Evolutionary conservation across 192 early-diverging fungal genomes (phyloP).

Genomic region (Linnemannia elongata): DNA sequence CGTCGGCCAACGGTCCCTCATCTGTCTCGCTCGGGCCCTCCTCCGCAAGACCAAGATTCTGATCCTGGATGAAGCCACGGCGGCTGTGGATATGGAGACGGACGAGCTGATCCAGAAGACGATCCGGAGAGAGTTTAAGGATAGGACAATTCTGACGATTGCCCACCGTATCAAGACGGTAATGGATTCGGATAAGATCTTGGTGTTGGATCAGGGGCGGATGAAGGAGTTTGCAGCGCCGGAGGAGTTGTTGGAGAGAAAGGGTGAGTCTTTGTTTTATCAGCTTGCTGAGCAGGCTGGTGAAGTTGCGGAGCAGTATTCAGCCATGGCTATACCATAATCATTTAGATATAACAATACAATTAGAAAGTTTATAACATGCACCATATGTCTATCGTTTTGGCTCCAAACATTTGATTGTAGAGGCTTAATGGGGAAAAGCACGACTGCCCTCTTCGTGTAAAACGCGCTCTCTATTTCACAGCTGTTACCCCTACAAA

Average conservation of each 20-base stretch:
- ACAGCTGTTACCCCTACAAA: too few species aligned
- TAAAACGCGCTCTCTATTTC: too few species aligned
- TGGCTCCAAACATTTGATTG: too few species aligned
- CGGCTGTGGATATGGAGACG: slow-evolving; percentile 84
- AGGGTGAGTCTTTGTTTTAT: slow-evolving; percentile 22
- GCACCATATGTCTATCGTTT: too few species aligned
- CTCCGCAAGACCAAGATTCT: slow-evolving; percentile 67
- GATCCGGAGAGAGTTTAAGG: slow-evolving; percentile 80
- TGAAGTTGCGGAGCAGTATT: not conserved
- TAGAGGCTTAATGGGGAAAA: too few species aligned
- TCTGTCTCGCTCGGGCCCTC: slow-evolving; percentile 77
- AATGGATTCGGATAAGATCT: slow-evolving; percentile 85
- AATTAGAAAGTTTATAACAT: too few species aligned
- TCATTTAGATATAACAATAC: too few species aligned
- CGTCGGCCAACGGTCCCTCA: slow-evolving; percentile 80
- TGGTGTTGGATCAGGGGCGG: slow-evolving; percentile 84
- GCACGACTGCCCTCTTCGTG: too few species aligned
- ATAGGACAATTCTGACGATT: slow-evolving; percentile 89
- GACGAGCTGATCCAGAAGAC: slow-evolving; percentile 90
- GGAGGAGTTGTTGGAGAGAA: slow-evolving; percentile 11
- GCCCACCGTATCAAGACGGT: slow-evolving; percentile 91
- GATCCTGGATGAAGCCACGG: slow-evolving; percentile 60
- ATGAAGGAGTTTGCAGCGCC: slow-evolving; percentile 63
- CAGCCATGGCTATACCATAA: too few species aligned
- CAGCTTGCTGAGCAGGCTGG: slow-evolving; percentile 31